Conservation (phyloP, 495 filamentous ascomycete genomes). For the Collariella sp. region DNA sequence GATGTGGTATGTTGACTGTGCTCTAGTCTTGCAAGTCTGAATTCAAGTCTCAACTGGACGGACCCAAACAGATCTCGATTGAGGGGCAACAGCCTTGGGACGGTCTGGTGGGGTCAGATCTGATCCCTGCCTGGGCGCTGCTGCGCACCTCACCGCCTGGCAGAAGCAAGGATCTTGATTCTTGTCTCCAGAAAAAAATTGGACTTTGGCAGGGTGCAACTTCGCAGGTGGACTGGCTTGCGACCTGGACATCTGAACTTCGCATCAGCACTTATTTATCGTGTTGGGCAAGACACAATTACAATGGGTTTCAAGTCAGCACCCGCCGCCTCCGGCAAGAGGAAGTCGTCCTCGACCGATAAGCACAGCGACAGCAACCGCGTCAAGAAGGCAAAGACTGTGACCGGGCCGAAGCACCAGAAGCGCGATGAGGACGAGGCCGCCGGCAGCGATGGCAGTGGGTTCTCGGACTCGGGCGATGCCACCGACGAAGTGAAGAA, state of each 20-base stretch:
- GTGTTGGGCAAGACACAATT: background rate
- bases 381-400: conserved; percentile 42
- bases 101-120: conserved; percentile 5
- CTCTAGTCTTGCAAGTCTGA: background rate
- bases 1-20: background rate
- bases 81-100: conserved; percentile 7
- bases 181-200: conserved; percentile 18
- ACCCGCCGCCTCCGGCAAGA: conserved; percentile 26
- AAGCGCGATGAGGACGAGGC: conserved; percentile 18
- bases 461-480: conserved; percentile 30
- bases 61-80: background rate
- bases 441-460: conserved; percentile 30
- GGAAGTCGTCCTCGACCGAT: conserved; percentile 32
- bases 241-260: background rate
- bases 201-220: background rate
- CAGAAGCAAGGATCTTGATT: conserved; percentile 18
- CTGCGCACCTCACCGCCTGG: conserved; percentile 35
- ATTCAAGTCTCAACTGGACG: no score
- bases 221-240: background rate
- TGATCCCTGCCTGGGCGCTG: background rate
- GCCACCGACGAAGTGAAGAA: conserved; percentile 24
- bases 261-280: background rate
- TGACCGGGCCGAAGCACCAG: conserved; percentile 24
- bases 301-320: conserved; percentile 22
- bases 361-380: conserved; percentile 26